These are phyloP conservation scores for Ophiognomonia clavigignenti-juglandacearum DNA, from an alignment of 2,329 filamentous ascomycete species.

Conservation along the genomic window DNA sequence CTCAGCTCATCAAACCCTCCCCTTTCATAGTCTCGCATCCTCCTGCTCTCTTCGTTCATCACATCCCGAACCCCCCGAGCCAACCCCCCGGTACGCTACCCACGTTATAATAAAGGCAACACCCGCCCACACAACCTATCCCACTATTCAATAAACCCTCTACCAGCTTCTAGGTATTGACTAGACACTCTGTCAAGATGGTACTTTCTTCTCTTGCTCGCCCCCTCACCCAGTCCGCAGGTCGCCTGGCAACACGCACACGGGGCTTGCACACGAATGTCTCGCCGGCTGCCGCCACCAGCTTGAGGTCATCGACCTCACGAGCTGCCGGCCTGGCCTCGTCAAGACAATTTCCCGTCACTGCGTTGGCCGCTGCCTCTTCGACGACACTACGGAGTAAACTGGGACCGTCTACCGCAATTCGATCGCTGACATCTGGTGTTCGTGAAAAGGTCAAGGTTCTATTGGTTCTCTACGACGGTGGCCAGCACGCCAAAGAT, in stretches of 20 bases:
- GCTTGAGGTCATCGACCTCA: slow-evolving; percentile 8
- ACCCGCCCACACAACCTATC: neutral
- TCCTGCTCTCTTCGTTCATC: neutral
- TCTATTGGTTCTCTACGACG: slow-evolving; percentile 90
- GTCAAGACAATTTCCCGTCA: slow-evolving; percentile 14
- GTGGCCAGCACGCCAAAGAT: slow-evolving; percentile 80
- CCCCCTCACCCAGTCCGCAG: slow-evolving; percentile 17
- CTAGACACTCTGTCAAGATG: slow-evolving; percentile 18
- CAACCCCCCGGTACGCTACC: neutral
- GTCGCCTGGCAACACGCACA: slow-evolving; percentile 17
- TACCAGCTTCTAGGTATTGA: neutral
- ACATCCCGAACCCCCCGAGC: neutral
- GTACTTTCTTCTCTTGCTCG: slow-evolving; percentile 19
- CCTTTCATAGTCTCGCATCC: neutral
- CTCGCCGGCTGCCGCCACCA: slow-evolving; percentile 14
- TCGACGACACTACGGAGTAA: slow-evolving; percentile 12
- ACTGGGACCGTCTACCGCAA: slow-evolving; percentile 38
- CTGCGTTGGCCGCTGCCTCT: slow-evolving; percentile 1
- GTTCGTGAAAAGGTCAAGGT: slow-evolving; percentile 75
- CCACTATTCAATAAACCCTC: neutral
- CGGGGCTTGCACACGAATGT: slow-evolving; percentile 17
- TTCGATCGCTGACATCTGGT: slow-evolving; percentile 51
- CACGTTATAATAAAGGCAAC: slow-evolving; percentile 9
- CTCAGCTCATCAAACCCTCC: neutral
- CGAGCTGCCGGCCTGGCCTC: slow-evolving; percentile 10